These are phyloP conservation scores for Hericium alpestre DNA, from an alignment of 768 basidiomycete species.

Conservation along the genomic window DNA sequence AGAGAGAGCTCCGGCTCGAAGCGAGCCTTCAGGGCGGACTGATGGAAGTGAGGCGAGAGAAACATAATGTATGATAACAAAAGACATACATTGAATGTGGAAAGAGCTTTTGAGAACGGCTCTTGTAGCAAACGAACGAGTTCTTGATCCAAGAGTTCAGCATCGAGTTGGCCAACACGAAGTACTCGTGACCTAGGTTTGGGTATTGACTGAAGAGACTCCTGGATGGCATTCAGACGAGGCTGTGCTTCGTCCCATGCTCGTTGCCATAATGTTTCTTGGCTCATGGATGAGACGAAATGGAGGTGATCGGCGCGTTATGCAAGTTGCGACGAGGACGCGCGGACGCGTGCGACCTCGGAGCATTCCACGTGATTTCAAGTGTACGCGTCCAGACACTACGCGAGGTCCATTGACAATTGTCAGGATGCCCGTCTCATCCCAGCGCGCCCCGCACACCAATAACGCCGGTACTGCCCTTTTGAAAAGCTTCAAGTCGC, in stretches of 20 bases:
- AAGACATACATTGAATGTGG: slow-evolving; percentile 50
- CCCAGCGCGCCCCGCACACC: too few relatives aligned
- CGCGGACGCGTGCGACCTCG: too few relatives aligned
- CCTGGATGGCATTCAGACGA: slow-evolving; percentile 36
- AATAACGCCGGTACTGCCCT: too few relatives aligned
- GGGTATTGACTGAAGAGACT: slow-evolving; percentile 23
- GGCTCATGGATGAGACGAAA: background rate
- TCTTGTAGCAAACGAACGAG: slow-evolving; percentile 72
- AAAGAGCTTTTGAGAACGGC: slow-evolving; percentile 66
- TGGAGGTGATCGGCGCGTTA: background rate
- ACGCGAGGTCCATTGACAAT: too few relatives aligned
- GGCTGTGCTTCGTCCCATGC: slow-evolving; percentile 57
- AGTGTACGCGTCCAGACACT: too few relatives aligned
- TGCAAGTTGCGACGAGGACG: background rate
- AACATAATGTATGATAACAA: background rate
- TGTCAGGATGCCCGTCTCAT: too few relatives aligned
- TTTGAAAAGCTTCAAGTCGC: too few relatives aligned
- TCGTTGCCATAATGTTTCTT: slow-evolving; percentile 36
- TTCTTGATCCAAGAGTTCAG: slow-evolving; percentile 83
- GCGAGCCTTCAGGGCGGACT: slow-evolving; percentile 49
- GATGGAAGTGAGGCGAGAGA: background rate
- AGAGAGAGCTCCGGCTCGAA: slow-evolving; percentile 70
- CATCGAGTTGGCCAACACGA: slow-evolving; percentile 86
- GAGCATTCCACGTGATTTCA: too few relatives aligned
- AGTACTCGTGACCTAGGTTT: slow-evolving; percentile 29